A percentile compares a stretch with the other conserved stretches of the same genome.
These are phyloP conservation scores for Ogataea nitratoaversa DNA, from an alignment of 805 yeast genomes.

Conservation along the genomic window DNA sequence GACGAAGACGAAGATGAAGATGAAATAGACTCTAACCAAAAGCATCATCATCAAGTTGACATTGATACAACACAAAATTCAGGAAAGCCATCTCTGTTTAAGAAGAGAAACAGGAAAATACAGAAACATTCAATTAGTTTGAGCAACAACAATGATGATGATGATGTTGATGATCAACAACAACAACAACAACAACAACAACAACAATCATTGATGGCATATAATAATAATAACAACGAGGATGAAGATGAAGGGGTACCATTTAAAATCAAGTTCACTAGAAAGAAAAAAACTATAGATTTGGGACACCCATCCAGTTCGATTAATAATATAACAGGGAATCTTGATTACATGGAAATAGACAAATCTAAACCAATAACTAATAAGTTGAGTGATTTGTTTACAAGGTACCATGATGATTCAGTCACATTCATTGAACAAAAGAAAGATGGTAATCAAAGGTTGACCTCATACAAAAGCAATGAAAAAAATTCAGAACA, in stretches of 20 bases:
- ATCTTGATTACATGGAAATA: background rate
- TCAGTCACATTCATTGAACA: background rate
- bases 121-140: background rate
- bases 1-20: constrained; percentile 7
- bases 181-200: too few species aligned
- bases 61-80: background rate
- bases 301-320: too few species aligned
- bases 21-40: background rate
- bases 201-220: too few species aligned
- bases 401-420: constrained; percentile 2
- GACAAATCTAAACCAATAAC: background rate
- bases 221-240: background rate
- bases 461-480: too few species aligned
- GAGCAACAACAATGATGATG: background rate
- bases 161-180: background rate
- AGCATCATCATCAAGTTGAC: too few species aligned
- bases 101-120: constrained; percentile 3
- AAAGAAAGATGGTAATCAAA: background rate
- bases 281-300: too few species aligned
- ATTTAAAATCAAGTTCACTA: too few species aligned
- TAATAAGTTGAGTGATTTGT: background rate
- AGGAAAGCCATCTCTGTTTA: background rate
- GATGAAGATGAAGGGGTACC: too few species aligned
- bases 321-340: background rate
- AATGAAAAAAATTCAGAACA: too few species aligned